These are phyloP conservation scores for Gracilaria caudata DNA, from an alignment of 23 red algal genomes.

Conservation along the genomic window DNA sequence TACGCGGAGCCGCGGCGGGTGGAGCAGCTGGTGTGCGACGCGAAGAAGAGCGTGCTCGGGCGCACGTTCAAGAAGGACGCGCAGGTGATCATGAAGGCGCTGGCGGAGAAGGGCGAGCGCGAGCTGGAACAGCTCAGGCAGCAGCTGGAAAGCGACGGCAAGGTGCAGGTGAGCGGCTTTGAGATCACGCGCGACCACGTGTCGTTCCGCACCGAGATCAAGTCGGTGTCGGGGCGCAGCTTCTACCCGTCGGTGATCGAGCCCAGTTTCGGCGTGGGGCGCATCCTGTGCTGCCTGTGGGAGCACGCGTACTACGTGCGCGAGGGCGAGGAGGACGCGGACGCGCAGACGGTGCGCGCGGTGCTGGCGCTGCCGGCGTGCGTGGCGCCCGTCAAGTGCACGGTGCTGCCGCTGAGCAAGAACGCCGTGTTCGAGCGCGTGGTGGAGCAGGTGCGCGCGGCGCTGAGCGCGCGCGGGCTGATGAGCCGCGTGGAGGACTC, in stretches of 20 bases:
- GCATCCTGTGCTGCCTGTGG: constrained; percentile 92
- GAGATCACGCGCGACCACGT: constrained; percentile 59
- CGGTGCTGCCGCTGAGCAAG: constrained; percentile 89
- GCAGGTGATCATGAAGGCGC: constrained; percentile 68
- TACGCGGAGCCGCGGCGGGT: constrained; percentile 69
- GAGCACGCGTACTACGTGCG: constrained; percentile 98
- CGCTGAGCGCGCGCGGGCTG: constrained; percentile 57
- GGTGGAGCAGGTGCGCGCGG: constrained; percentile 42
- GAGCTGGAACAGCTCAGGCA: constrained; percentile 28
- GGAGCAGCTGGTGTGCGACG: constrained; percentile 53
- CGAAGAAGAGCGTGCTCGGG: constrained; percentile 86
- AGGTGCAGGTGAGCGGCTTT: constrained; percentile 31
- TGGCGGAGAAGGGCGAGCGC: constrained; percentile 68
- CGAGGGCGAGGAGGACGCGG: constrained; percentile 73
- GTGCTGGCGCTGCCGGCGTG: constrained; percentile 80
- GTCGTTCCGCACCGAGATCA: constrained; percentile 70
- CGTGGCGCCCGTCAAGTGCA: constrained; percentile 88
- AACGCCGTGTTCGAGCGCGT: constrained; percentile 70
- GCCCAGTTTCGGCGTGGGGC: constrained; percentile 98
- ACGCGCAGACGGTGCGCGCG: constrained; percentile 59
- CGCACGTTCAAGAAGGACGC: constrained; percentile 83
- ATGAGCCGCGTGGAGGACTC: constrained; percentile 83
- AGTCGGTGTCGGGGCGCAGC: constrained; percentile 68
- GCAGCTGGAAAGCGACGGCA: constrained; percentile 40
- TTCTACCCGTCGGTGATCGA: constrained; percentile 98